Base-by-base conservation (phyloP, 768 basidiomycete species). In the Lactarius quietus region DNA sequence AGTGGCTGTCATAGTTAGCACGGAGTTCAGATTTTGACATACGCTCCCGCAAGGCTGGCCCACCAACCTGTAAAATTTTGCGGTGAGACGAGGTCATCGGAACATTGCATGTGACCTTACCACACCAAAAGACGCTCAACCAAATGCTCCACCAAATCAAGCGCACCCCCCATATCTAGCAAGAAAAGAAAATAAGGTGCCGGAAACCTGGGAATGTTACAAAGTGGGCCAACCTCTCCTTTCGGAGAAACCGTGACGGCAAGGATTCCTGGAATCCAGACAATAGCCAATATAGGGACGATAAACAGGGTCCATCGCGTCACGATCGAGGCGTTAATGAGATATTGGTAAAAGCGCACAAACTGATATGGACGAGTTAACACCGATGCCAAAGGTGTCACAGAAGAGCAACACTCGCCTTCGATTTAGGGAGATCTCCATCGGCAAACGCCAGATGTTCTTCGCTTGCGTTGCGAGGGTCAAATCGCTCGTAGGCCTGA, bases 61-160 rank as follows among this genome's bases (percentile, higher is more conserved):
- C 92, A 95, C 89, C 90, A 95, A 20, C 89, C 87, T 84, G 68
- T 17, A 59, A 35, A 68, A 65, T 35, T 48, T 41, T 41, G 38
- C 23, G 55, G 23, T 18, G 51, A 52, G 60, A 61, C 3, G 33
- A 64, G 61, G 31, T 64, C 33, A 18, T 48, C 31, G 14, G 7
- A 14, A 18, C 48, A 58, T 39, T 39, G 38, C 26, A 18, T 6
- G n/a, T 23, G 56, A 35, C 45, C 59, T 20, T 41, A 86, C 88
- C 89, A 72, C 75, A 84, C 93, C 93, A 96, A 6, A 84, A 77
- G 36, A 95, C 84, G 43, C 81, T 84, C 33, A 94, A 76, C 92
- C 92, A 96, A 63, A 93, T 86, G 64, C 87, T 90, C 91, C 91
- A 94, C 84, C 85, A 92, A 7, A 89, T 60, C 54, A 90, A 74